These are phyloP conservation scores for Phytophthora pluvialis DNA, from an alignment of 352 stramenopile genomes.

Conservation along the genomic window DNA sequence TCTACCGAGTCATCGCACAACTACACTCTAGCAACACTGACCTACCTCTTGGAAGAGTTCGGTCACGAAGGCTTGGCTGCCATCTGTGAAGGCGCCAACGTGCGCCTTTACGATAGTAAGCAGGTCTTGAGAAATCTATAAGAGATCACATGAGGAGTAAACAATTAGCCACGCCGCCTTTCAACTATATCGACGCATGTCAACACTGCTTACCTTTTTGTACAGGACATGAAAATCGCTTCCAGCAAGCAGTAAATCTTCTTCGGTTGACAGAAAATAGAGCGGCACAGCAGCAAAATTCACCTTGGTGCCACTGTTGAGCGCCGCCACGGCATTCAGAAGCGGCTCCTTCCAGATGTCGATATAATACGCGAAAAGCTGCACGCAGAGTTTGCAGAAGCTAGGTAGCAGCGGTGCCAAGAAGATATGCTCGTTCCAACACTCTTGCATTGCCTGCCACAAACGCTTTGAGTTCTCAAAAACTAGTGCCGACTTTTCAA, in stretches of 20 bases:
- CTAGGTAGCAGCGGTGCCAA: slow-evolving; percentile 60
- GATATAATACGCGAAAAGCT: slow-evolving; percentile 72
- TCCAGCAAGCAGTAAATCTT: slow-evolving; percentile 74
- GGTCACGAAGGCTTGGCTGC: slow-evolving; percentile 47
- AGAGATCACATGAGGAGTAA: slow-evolving; percentile 6
- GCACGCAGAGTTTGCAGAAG: slow-evolving; percentile 76
- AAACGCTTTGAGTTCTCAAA: slow-evolving; percentile 62
- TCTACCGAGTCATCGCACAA: not conserved
- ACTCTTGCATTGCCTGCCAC: slow-evolving; percentile 59
- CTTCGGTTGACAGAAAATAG: slow-evolving; percentile 53
- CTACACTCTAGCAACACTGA: not conserved
- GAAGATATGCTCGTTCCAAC: slow-evolving; percentile 67
- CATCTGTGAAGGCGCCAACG: slow-evolving; percentile 54
- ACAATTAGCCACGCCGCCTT: not conserved
- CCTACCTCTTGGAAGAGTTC: slow-evolving; percentile 57
- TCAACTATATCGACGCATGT: not conserved
- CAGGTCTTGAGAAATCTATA: slow-evolving; percentile 64
- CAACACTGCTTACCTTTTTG: slow-evolving; percentile 47
- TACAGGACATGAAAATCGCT: slow-evolving; percentile 77
- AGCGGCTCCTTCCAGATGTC: slow-evolving; percentile 62
- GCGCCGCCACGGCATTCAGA: slow-evolving; percentile 42
- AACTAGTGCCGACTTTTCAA: slow-evolving; percentile 25
- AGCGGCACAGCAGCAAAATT: slow-evolving; percentile 52
- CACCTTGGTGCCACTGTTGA: slow-evolving; percentile 57
- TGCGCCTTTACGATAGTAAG: slow-evolving; percentile 40